Base-by-base conservation (phyloP, 345 rosid species). In the Stellera chamaejasme region DNA sequence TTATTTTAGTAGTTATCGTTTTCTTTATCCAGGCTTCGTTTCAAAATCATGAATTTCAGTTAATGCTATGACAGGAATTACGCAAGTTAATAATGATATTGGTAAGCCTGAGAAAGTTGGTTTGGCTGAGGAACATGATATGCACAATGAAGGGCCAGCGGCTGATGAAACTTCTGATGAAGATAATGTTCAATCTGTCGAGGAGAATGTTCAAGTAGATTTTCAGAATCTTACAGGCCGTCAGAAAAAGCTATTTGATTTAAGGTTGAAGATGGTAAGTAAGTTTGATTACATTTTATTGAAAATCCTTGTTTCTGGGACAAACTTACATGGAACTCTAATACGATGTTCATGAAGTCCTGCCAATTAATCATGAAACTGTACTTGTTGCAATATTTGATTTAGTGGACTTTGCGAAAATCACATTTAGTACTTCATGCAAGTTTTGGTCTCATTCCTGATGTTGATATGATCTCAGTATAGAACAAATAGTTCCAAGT, bases 181-280 rank as follows among this genome's bases (percentile, higher is more conserved):
- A 56, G 79, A 72, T 49, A 60, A 74, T 2, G 75, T 69, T 12
- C 68, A 53, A 0, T 66, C 72, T 13, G 72, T 56, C 50, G 77
- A 77, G 69, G 89, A 76, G 60, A 65, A 72, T 53, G 62, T 66
- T 46, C 74, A 71, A 48, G 91, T 43, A 59, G 95, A 89, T 45
- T 52, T 75, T 52, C 67, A 80, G 4, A 72, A 89, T 13, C 97
- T 93, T 67, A 83, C 97, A 0, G 97, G 97, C 47, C 84, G 96
- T 71, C 79, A 77, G 81, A 89, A 79, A 69, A 87, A 74, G 27
- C 56, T 87, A 69, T 84, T 74, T 56, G 97, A 93, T 66, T 64
- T 93, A 66, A 84, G 80, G 72, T 82, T 83, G 63, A 89, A 89
- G 81, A 81, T 93, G 96, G 97, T 89, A 63, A 42, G 70, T 56